These are phyloP conservation scores for Lachnellula occidentalis DNA, from an alignment of 2,329 filamentous ascomycete genomes.

Conservation along the genomic window DNA sequence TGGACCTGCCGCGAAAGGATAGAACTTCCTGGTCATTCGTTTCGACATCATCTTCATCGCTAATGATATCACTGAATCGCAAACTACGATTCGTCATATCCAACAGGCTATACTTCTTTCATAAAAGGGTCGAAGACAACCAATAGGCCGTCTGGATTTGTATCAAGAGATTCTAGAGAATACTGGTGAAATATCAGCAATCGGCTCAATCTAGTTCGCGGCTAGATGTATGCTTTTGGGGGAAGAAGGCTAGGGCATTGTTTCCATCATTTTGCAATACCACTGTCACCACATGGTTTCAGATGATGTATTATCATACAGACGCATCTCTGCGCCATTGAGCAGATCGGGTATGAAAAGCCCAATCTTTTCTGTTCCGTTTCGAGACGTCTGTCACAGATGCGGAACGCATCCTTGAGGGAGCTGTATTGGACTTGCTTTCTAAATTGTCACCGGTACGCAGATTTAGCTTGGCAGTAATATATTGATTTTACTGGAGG, in stretches of 20 bases:
- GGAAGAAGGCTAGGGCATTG: too few species aligned
- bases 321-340: not conserved
- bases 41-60: not conserved
- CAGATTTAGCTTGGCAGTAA: not conserved
- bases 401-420: not conserved
- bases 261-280: not conserved
- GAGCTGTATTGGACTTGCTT: not conserved
- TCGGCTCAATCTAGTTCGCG: too few species aligned
- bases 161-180: too few species aligned
- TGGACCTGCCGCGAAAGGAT: conserved; percentile 25
- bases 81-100: not conserved
- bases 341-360: not conserved
- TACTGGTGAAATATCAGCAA: too few species aligned
- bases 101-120: not conserved
- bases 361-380: not conserved
- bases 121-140: too few species aligned
- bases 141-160: too few species aligned
- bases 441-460: not conserved
- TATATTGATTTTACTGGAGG: not conserved
- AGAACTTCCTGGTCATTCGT: not conserved
- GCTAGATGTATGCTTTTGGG: too few species aligned
- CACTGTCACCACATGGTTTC: not conserved
- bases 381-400: not conserved
- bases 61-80: not conserved
- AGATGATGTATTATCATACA: not conserved